phyloP scores from a whole-genome alignment of 345 rosid genomes.

The Lenwebbia sp. region DNA sequence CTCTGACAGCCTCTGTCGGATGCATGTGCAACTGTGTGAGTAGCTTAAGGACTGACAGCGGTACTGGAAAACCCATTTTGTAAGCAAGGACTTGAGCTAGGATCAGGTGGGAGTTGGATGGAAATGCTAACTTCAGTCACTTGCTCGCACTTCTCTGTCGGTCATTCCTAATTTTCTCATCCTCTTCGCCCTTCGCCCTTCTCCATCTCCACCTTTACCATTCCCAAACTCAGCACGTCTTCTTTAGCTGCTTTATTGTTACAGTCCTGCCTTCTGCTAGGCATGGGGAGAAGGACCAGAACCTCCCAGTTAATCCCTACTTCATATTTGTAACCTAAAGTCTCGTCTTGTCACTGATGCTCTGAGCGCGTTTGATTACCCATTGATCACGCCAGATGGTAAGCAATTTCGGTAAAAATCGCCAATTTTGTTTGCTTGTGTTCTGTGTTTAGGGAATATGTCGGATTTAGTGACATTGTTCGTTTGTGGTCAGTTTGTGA shows the following conservation, averaged over 20 bases:
- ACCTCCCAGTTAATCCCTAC: not conserved
- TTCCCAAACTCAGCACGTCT: not conserved
- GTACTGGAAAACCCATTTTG: not conserved
- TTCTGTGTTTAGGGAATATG: not conserved
- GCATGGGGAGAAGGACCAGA: not conserved
- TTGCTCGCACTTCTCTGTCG: not conserved
- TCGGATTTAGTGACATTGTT: not conserved
- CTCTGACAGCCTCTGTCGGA: not conserved
- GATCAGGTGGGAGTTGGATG: not conserved
- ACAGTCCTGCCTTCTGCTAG: not conserved
- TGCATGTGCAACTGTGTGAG: not conserved
- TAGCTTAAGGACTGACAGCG: not conserved
- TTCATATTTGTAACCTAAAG: not conserved
- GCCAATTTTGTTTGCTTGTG: not conserved
- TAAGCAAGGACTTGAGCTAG: not conserved
- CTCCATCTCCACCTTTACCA: not conserved
- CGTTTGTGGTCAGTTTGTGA: not conserved
- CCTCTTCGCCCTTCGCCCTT: not conserved
- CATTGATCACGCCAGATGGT: slow-evolving; percentile 83
- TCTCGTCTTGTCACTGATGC: not conserved
- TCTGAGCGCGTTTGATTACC: slow-evolving; percentile 72
- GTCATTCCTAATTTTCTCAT: not conserved
- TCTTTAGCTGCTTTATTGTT: not conserved
- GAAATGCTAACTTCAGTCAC: not conserved
- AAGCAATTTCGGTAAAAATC: not conserved